Base-by-base conservation (phyloP, 148 eudicot species). In the Bassia scoparia region DNA sequence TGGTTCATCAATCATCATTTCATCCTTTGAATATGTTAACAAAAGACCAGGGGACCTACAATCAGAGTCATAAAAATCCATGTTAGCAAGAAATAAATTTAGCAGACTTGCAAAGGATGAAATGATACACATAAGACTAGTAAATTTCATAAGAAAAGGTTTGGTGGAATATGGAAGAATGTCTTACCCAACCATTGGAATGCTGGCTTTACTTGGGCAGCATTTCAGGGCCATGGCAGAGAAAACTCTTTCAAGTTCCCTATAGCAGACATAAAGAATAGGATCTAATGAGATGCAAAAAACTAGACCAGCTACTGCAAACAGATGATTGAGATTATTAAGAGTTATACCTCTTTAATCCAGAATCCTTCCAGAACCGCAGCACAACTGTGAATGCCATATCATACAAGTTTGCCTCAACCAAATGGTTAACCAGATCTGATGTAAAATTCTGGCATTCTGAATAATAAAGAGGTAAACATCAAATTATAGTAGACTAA, bases 181-280 rank as follows among this genome's bases (percentile, higher is more conserved):
- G 60, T 66, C 87, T 68, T 85, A 95, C 96, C 89, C 86, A 71
- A 67, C 54, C 66, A 78, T 61, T 44, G 84, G 31, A 44, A 89
- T 70, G n/a, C 69, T 79, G 61, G 74, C 80, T 80, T 82, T 88
- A 77, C 73, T 84, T 43, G 96, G 86, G 62, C 88, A 88, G 84
- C 97, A 95, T 82, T 85, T 95, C 77, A 87, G 56, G 33, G 99
- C 79, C 84, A 95, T 80, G 33, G 92, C 71, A 50, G 82, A 81
- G 83, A 95, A 90, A 53, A 95, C 88, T 85, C 87, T 88, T 81
- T 89, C 99, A 66, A 95, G 83, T 78, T 86, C 90, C 89, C 99
- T 95, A 69, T 73, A 70, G 1, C 50, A 76, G 38, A 68, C n/a
- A 15, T 4, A 61, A 59, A 37, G 34, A 43, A 35, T 50, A 60